phyloP scores from a whole-genome alignment of 225 moss, liverwort and hornwort species.

The Ulota crispa region DNA sequence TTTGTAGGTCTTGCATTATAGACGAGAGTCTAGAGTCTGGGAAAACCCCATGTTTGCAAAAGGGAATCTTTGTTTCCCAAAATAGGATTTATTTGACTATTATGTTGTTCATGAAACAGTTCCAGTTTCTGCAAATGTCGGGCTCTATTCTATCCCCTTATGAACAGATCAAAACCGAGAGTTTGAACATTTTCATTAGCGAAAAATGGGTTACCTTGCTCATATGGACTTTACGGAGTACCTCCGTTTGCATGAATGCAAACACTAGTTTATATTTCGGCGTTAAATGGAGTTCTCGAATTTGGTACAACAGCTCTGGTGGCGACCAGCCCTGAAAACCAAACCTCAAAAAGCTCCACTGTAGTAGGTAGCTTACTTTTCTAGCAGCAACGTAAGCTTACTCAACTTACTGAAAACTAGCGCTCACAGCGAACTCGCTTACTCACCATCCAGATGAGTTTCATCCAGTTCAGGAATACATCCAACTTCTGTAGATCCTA shows the following conservation, averaged over 20 bases:
- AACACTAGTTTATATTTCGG: constrained; percentile 77
- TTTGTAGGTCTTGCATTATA: no score
- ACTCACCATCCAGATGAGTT: no score
- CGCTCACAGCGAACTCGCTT: no score
- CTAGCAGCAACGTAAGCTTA: no score
- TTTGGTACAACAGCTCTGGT: constrained; percentile 69
- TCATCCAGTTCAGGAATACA: no score
- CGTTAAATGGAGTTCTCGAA: constrained; percentile 56
- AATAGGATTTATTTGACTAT: no score
- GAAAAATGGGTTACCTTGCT: not conserved
- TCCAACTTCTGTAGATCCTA: no score
- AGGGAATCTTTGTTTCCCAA: no score
- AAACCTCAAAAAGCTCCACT: not conserved
- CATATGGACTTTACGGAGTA: not conserved
- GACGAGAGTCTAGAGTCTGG: no score
- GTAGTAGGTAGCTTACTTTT: not conserved
- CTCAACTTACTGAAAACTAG: not conserved
- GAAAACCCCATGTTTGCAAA: no score
- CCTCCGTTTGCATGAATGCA: constrained; percentile 32
- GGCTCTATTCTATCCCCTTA: not conserved
- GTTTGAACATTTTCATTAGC: not conserved
- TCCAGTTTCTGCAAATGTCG: no score
- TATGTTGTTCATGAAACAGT: no score
- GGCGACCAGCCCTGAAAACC: constrained; percentile 8
- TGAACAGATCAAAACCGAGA: not conserved